Evolutionary conservation across 257 asterid species (phyloP).

Genomic region (Orobanche coerulescens): DNA sequence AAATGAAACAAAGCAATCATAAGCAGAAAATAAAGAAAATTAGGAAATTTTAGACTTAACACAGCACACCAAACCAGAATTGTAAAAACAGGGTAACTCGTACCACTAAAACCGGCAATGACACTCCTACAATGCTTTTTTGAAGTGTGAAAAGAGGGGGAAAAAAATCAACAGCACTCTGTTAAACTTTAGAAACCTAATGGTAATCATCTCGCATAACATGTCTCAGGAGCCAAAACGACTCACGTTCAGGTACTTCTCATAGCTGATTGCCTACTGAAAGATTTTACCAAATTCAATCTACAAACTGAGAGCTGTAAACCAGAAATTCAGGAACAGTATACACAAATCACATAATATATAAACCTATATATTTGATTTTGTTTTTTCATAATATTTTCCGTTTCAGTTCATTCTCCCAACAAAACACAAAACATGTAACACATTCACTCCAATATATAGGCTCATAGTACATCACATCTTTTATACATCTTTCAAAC

Average conservation of each 20-base stretch:
- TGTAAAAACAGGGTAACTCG: background rate
- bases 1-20: slow-evolving; percentile 2
- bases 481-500: background rate
- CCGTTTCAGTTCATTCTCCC: background rate
- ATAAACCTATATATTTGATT: background rate
- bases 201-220: background rate
- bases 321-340: background rate
- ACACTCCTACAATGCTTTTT: background rate
- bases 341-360: background rate
- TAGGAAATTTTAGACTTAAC: background rate
- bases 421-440: background rate
- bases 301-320: background rate
- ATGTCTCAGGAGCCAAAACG: background rate
- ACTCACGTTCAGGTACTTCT: background rate
- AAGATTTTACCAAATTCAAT: background rate
- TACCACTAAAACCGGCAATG: background rate
- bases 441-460: background rate
- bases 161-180: background rate
- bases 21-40: background rate
- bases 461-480: background rate
- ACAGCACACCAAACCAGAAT: background rate
- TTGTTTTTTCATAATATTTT: background rate
- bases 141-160: background rate
- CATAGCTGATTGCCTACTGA: background rate
- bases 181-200: background rate